Conservation (phyloP, 768 basidiomycete species). For the Tylopilus plumbeoviolaceoides region DNA sequence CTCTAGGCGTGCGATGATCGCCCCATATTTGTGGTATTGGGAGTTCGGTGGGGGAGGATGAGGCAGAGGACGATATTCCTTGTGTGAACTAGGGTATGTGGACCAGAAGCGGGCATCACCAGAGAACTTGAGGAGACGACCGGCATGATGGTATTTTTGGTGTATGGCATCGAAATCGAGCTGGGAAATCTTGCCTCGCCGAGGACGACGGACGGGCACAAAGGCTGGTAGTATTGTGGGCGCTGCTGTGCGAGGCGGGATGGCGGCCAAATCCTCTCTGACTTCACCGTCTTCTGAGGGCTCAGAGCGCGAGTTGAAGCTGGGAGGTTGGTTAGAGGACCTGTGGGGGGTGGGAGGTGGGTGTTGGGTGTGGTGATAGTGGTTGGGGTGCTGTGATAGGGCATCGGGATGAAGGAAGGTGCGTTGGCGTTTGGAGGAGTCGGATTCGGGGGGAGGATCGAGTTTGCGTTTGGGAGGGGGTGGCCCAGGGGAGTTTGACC, state of each 20-base stretch:
- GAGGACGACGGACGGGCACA: constrained; percentile 64
- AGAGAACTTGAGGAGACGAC: constrained; percentile 78
- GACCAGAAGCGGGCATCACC: constrained; percentile 78
- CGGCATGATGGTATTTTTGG: constrained; percentile 64
- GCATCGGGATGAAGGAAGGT: constrained; percentile 21
- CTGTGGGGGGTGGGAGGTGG: constrained; percentile 17
- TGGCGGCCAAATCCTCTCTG: constrained; percentile 34
- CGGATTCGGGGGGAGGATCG: constrained; percentile 23
- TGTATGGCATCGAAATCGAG: constrained; percentile 58
- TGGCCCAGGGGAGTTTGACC: constrained; percentile 38
- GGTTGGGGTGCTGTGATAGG: constrained; percentile 27
- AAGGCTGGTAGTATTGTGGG: constrained; percentile 31
- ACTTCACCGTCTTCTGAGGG: constrained; percentile 47
- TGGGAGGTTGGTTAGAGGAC: constrained; percentile 21
- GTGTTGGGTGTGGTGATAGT: constrained; percentile 27
- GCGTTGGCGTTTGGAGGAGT: constrained; percentile 32
- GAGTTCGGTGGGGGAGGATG: constrained; percentile 65
- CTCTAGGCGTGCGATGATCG: constrained; percentile 73
- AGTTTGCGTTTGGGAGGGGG: constrained; percentile 38
- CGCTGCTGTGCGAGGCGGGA: constrained; percentile 22
- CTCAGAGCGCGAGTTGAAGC: constrained; percentile 34
- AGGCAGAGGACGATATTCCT: constrained; percentile 58
- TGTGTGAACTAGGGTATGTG: constrained; percentile 59
- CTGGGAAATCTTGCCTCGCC: constrained; percentile 48
- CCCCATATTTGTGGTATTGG: constrained; percentile 70